Conservation (phyloP, 164 flowering plant species). For the Brasenia schreberi region DNA sequence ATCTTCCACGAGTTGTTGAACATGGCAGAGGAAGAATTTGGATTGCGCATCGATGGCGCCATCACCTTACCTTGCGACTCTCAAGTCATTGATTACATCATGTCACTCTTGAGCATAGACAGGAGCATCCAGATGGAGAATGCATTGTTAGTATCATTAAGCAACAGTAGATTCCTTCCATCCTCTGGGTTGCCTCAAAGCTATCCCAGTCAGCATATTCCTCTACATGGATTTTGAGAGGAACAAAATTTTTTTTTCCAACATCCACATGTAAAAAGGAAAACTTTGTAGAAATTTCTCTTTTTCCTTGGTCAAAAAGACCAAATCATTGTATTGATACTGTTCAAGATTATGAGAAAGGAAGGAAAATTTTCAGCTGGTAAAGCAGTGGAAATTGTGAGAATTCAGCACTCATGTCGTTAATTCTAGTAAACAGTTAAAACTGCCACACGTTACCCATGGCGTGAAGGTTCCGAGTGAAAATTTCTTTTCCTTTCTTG, state of each 20-base stretch:
- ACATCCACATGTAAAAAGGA: not conserved
- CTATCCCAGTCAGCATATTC: not conserved
- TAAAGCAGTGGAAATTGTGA: too few relatives aligned
- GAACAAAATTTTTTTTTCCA: too few relatives aligned
- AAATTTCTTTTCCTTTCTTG: too few relatives aligned
- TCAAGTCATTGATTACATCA: not conserved
- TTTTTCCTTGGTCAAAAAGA: not conserved
- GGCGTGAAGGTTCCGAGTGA: not conserved
- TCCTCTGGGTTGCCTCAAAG: not conserved
- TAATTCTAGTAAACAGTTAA: not conserved
- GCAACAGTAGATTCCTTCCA: not conserved
- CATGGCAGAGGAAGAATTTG: conserved; percentile 3
- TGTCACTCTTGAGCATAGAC: not conserved
- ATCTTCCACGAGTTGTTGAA: conserved; percentile 8
- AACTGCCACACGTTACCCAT: not conserved
- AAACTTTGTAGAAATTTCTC: not conserved
- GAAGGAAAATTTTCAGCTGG: too few relatives aligned
- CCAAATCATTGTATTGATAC: too few relatives aligned
- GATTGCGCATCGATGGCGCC: not conserved
- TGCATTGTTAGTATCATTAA: not conserved
- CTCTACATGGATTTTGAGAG: not conserved
- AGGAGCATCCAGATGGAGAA: not conserved
- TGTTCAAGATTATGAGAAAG: too few relatives aligned
- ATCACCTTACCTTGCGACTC: not conserved
- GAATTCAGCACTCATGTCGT: not conserved